These are phyloP conservation scores for Dioszegia crocea DNA, from an alignment of 768 basidiomycete genomes.

Conservation along the genomic window DNA sequence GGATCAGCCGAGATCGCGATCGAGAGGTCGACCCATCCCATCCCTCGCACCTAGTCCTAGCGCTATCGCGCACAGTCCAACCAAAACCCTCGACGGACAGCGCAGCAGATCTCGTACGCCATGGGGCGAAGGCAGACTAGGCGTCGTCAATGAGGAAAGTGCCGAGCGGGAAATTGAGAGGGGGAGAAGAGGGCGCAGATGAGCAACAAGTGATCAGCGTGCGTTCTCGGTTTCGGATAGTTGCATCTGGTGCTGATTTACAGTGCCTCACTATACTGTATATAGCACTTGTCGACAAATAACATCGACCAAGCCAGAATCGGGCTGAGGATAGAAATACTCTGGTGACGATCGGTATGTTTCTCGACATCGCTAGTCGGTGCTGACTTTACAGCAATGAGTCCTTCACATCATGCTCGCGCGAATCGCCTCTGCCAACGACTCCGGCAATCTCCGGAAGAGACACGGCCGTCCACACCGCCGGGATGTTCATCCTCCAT, in stretches of 20 bases:
- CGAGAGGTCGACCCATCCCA: no score
- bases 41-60: no score
- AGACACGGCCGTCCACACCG: no score
- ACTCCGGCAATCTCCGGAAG: no score
- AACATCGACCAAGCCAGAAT: not conserved
- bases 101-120: constrained; percentile 10
- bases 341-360: no score
- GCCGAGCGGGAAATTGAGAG: not conserved
- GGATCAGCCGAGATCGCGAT: not conserved
- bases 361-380: not conserved
- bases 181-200: constrained; percentile 15
- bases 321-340: not conserved
- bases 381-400: no score
- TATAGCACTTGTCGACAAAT: not conserved
- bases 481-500: no score
- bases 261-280: not conserved
- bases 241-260: not conserved
- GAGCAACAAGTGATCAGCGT: not conserved
- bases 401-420: no score
- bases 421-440: no score
- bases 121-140: constrained; percentile 24
- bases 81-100: not conserved
- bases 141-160: constrained; percentile 28
- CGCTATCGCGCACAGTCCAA: not conserved
- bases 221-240: not conserved